phyloP scores from a whole-genome alignment of 2,329 filamentous ascomycete species.

The Fusarium hostae region DNA sequence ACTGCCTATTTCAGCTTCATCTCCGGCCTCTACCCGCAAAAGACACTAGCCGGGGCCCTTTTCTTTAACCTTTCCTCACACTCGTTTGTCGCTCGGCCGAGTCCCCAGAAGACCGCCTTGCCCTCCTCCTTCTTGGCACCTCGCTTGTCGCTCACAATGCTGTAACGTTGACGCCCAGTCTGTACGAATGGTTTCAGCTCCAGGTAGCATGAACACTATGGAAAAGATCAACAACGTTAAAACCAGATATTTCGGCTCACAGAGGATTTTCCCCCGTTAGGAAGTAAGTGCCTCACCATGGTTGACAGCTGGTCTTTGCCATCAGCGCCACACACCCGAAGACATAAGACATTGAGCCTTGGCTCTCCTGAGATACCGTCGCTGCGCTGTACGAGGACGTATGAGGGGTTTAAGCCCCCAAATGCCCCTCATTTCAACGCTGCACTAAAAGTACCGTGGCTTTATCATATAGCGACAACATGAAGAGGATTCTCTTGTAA shows the following conservation, averaged over 20 bases:
- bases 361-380: conserved; percentile 28
- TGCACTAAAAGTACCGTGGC: background rate
- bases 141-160: conserved; percentile 24
- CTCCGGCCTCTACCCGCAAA: conserved; percentile 33
- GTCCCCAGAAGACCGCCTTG: conserved; percentile 35
- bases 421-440: conserved; percentile 29
- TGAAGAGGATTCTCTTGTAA: too few relatives aligned
- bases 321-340: conserved; percentile 25
- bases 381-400: conserved; percentile 21
- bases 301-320: conserved; percentile 14
- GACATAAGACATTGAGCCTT: conserved; percentile 29
- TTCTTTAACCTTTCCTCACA: background rate
- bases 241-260: conserved; percentile 27
- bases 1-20: conserved; percentile 45
- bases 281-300: conserved; percentile 6
- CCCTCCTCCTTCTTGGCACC: conserved; percentile 7
- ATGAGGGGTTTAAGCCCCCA: conserved; percentile 30
- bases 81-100: conserved; percentile 43
- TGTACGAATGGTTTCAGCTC: conserved; percentile 40
- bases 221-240: conserved; percentile 39
- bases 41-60: conserved; percentile 6
- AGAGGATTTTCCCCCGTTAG: conserved; percentile 24
- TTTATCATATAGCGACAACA: background rate
- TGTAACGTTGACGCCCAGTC: conserved; percentile 25
- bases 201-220: conserved; percentile 28